Percentiles rank a stretch among this genome's conserved stretches.
Conservation (phyloP, 305 asterid species). For the Solanum hybrid region DNA sequence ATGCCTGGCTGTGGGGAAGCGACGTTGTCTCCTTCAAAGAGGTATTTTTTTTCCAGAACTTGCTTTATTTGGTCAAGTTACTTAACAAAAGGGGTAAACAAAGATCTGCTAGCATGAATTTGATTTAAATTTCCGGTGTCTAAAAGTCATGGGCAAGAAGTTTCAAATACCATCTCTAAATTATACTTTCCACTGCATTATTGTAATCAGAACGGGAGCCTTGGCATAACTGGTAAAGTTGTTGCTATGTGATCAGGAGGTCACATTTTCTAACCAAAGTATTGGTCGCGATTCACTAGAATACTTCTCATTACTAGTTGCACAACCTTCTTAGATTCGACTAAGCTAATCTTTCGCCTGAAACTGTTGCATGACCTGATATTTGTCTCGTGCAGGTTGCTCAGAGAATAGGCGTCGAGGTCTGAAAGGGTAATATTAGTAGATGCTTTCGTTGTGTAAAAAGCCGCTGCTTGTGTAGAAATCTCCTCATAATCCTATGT, state of each 20-base stretch:
- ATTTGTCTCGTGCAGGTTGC: conserved; percentile 57
- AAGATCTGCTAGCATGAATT: neutral
- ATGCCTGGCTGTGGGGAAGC: conserved; percentile 99
- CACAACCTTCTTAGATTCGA: neutral
- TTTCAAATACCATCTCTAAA: neutral
- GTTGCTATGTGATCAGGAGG: neutral
- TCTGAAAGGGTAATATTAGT: conserved; percentile 22
- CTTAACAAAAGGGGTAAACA: neutral
- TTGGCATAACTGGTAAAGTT: neutral
- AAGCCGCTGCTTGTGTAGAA: neutral
- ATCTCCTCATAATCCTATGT: conserved; percentile 21
- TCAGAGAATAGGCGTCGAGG: conserved; percentile 74
- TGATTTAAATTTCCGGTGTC: neutral
- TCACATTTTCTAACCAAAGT: neutral
- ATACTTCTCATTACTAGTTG: neutral
- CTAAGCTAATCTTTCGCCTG: neutral
- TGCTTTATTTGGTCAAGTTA: neutral
- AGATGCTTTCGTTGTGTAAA: neutral
- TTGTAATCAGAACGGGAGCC: neutral
- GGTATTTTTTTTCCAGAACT: conserved; percentile 27
- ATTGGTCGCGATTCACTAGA: neutral
- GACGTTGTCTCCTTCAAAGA: conserved; percentile 87
- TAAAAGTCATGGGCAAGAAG: neutral
- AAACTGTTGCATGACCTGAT: neutral
- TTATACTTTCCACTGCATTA: neutral